phyloP scores from a whole-genome alignment of 495 filamentous ascomycete genomes.

The Penicillium ochrochloron region DNA sequence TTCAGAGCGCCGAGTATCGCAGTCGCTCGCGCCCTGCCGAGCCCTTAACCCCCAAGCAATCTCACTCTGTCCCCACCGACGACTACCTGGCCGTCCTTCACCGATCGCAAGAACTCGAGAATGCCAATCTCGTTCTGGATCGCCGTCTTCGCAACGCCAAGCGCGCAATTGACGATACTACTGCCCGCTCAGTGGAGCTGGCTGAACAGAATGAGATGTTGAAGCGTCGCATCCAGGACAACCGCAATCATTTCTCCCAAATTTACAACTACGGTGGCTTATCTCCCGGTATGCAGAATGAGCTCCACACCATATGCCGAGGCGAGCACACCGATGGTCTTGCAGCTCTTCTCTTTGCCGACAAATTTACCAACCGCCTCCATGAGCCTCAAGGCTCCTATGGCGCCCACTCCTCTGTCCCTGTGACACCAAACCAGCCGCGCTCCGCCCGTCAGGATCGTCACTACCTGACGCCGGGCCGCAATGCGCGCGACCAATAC shows the following conservation, averaged over 20 bases:
- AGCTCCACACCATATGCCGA: conserved; percentile 51
- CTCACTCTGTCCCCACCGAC: conserved; percentile 35
- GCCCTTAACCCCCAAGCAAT: conserved; percentile 33
- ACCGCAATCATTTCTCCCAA: conserved; percentile 78
- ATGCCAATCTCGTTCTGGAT: conserved; percentile 65
- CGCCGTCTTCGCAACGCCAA: conserved; percentile 72
- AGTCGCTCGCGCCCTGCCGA: conserved; percentile 46
- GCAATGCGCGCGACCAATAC: conserved; percentile 56
- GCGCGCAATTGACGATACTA: conserved; percentile 74
- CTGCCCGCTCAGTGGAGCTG: conserved; percentile 49
- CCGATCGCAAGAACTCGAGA: conserved; percentile 63
- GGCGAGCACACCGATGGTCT: conserved; percentile 62
- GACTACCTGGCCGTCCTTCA: conserved; percentile 51
- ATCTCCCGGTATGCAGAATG: conserved; percentile 45
- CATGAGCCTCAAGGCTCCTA: conserved; percentile 26
- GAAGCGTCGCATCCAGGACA: conserved; percentile 82
- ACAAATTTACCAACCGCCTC: conserved; percentile 70
- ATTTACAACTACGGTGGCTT: conserved; percentile 61
- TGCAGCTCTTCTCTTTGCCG: conserved; percentile 73
- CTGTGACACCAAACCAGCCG: conserved; percentile 67
- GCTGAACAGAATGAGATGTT: conserved; percentile 74
- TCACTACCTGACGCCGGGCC: conserved; percentile 62
- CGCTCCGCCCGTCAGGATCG: conserved; percentile 47
- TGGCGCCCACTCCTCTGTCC: conserved; percentile 66
- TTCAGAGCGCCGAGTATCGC: conserved; percentile 63